Conservation (phyloP, 495 filamentous ascomycete genomes). For the Penicillium pulvis region DNA sequence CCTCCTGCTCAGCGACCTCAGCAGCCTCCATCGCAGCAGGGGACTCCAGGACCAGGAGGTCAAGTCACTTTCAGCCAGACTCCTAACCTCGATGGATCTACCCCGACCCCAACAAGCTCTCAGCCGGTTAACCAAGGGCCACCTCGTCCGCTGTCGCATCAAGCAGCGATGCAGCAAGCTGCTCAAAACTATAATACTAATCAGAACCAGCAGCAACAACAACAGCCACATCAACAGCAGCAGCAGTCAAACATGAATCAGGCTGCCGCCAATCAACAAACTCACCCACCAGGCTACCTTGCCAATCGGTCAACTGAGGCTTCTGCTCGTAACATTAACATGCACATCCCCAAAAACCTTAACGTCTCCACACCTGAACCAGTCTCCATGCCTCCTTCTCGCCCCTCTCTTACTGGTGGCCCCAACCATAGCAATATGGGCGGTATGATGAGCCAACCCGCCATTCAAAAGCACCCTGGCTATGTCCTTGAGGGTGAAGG, state of each 20-base stretch:
- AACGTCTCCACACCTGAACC: constrained; percentile 69
- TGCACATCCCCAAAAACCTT: constrained; percentile 81
- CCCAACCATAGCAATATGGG: constrained; percentile 63
- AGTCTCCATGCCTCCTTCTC: constrained; percentile 66
- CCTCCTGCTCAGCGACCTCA: constrained; percentile 51
- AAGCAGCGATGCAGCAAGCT: constrained; percentile 62
- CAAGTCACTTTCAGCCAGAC: constrained; percentile 42
- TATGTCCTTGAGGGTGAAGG: constrained; percentile 87
- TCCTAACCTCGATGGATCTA: constrained; percentile 36
- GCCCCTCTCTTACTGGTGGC: constrained; percentile 79
- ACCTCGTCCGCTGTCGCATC: constrained; percentile 62
- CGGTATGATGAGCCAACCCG: constrained; percentile 84
- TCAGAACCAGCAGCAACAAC: constrained; percentile 39
- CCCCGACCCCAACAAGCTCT: constrained; percentile 44
- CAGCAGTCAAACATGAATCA: constrained; percentile 40
- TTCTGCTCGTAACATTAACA: constrained; percentile 53
- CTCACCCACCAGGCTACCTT: constrained; percentile 55
- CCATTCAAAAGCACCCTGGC: constrained; percentile 73
- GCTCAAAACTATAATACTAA: constrained; percentile 56
- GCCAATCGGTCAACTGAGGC: constrained; percentile 51
- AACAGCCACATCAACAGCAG: constrained; percentile 36
- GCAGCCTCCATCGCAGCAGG: constrained; percentile 41
- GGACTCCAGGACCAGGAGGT: constrained; percentile 44
- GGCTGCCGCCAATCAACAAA: constrained; percentile 40
- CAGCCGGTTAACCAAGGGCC: constrained; percentile 51